Base-by-base conservation (phyloP, 1,139 yeast species). In the Hanseniaspora gamundiae region DNA sequence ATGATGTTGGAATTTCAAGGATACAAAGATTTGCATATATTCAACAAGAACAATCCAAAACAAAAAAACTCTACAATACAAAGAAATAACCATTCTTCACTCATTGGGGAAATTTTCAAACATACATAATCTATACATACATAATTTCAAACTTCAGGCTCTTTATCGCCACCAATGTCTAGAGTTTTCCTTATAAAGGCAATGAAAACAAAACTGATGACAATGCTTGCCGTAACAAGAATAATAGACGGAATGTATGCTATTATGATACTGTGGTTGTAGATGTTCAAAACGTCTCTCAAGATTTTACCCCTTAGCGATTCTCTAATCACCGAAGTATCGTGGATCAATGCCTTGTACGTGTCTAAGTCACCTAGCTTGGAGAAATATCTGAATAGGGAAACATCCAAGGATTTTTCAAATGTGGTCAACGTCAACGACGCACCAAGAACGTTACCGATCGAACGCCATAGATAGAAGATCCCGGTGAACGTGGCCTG, bases 391-490 rank as follows among this genome's bases (percentile, higher is more conserved):
- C 48, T 51, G 52, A 59, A 55, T 28, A 68, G 45, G 17, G 56
- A 58, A 11, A 46, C 42, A 19, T 55, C 42, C 40, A 68, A 49
- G 7, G 55, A 52, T 38, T 55, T 55, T 41, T 64, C 66, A 50
- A 64, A 71, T 0, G 65, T 49, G 3, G 68, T 62, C 22, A 71
- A 52, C 0, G 71, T 60, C 3, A 69, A 51, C 3, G 74, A 70
- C 2, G 69, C 71, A 44, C 76, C 75, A 11, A 68, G 49, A 13
- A 69, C 72, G 44, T 67, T 67, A 22, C 76, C 76, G 42, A 70
- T 57, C 2, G 74, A 70, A 51, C 71, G 62, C 60, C 70, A 68
- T 44, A 68, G 52, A 46, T 69, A 68, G 49, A 65, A 68, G 56
- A 68, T 61, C 35, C 72, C 72, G 0, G 62, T 60, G 39, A 60